Percentiles rank a stretch among this genome's conserved stretches.
Conservation (phyloP, 148 eudicot species). For the Gaultheria prostrata region DNA sequence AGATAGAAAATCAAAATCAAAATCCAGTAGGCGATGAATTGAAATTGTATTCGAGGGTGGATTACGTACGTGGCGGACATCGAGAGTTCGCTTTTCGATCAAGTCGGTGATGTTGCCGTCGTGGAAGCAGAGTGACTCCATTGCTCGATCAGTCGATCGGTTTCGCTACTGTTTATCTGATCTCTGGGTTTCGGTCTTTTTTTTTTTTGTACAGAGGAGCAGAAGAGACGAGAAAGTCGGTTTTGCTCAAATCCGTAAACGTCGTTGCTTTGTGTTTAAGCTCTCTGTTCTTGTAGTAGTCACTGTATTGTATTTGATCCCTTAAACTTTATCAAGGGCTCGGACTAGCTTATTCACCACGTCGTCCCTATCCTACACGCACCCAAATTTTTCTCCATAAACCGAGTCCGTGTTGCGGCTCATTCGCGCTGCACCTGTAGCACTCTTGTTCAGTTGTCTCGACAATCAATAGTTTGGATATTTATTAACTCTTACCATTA, state of each 20-base stretch:
- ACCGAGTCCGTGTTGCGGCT: too few relatives aligned
- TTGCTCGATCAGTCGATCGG: neutral
- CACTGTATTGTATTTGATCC: too few relatives aligned
- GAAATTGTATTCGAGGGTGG: neutral
- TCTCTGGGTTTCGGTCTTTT: neutral
- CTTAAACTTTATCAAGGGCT: too few relatives aligned
- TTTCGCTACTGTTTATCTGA: neutral
- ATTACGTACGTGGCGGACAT: constrained; percentile 47
- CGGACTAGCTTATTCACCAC: too few relatives aligned
- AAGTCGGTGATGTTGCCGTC: constrained; percentile 66
- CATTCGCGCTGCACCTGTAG: too few relatives aligned
- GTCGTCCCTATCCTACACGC: too few relatives aligned
- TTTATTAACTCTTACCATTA: too few relatives aligned
- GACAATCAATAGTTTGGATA: too few relatives aligned
- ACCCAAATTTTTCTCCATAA: too few relatives aligned
- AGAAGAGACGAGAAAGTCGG: constrained; percentile 9
- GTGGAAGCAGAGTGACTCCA: constrained; percentile 59
- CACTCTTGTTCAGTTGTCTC: too few relatives aligned
- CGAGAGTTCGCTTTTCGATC: constrained; percentile 49
- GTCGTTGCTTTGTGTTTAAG: neutral
- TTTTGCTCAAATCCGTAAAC: neutral
- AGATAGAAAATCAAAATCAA: neutral
- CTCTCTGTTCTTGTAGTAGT: too few relatives aligned
- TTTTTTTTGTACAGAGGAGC: neutral
- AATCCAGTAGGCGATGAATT: neutral